Evolutionary conservation across 1,284 basidiomycete species (phyloP).

Genomic region (Grifola frondosa): DNA sequence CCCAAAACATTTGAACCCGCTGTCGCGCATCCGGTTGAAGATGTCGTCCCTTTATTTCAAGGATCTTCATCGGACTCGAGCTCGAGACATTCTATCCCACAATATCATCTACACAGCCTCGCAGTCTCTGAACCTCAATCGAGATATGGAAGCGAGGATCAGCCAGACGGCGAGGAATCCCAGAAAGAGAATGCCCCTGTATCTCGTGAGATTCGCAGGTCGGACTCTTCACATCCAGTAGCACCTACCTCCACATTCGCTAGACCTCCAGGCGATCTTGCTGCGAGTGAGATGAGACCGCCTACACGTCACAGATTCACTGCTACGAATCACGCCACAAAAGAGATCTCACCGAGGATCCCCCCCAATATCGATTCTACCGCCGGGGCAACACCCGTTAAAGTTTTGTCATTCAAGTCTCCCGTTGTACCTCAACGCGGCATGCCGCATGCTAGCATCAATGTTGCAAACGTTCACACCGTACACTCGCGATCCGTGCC

Average conservation of each 20-base stretch:
- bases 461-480: not conserved
- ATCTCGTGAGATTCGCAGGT: slow-evolving; percentile 6
- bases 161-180: slow-evolving; percentile 37
- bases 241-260: not conserved
- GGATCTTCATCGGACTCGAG: slow-evolving; percentile 12
- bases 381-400: not conserved
- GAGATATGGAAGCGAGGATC: slow-evolving; percentile 33
- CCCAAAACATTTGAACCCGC: not conserved
- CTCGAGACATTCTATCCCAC: slow-evolving; percentile 27
- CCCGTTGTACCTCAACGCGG: slow-evolving; percentile 3
- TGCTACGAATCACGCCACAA: too few species aligned
- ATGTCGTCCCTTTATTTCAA: slow-evolving; percentile 6
- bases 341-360: not conserved
- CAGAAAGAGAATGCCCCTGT: slow-evolving; percentile 51
- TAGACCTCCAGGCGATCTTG: too few species aligned
- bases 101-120: slow-evolving; percentile 56
- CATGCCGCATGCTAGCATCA: slow-evolving; percentile 2
- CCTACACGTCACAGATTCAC: too few species aligned
- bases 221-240: slow-evolving; percentile 1
- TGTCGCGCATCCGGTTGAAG: not conserved
- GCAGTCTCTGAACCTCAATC: slow-evolving; percentile 52
- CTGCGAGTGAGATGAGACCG: too few species aligned
- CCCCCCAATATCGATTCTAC: not conserved
- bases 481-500: slow-evolving; percentile 9
- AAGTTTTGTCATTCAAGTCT: slow-evolving; percentile 8